Percentiles rank a stretch among this genome's conserved stretches.
Evolutionary conservation across 2,329 filamentous ascomycete genomes (phyloP).

Genomic region (Colletotrichum filicis): DNA sequence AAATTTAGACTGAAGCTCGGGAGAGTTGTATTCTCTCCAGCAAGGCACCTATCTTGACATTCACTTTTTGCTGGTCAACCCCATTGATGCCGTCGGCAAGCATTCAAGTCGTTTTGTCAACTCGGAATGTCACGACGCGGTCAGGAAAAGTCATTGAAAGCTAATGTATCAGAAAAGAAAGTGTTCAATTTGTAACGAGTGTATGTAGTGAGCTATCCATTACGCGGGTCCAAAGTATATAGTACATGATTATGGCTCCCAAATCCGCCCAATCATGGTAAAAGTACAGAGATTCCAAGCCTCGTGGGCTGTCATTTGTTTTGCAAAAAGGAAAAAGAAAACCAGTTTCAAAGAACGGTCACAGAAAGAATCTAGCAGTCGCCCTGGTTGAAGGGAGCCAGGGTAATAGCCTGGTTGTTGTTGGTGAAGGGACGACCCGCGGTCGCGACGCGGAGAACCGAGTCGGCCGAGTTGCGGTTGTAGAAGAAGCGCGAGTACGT

Average conservation of each 20-base stretch:
- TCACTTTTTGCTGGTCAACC: too few relatives aligned
- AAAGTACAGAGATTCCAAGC: background rate
- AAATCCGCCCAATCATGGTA: slow-evolving; percentile 6
- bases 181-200: slow-evolving; percentile 4
- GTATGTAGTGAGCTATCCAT: slow-evolving; percentile 23
- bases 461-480: slow-evolving; percentile 14
- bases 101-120: too few relatives aligned
- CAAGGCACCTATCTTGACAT: too few relatives aligned
- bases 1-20: too few relatives aligned
- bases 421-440: background rate
- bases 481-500: slow-evolving; percentile 20
- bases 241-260: slow-evolving; percentile 11
- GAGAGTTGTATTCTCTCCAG: too few relatives aligned
- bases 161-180: background rate
- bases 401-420: slow-evolving; percentile 7
- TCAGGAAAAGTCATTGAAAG: background rate
- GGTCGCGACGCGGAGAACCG: slow-evolving; percentile 20
- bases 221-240: slow-evolving; percentile 21
- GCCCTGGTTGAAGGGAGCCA: background rate
- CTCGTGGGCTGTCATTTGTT: background rate
- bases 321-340: background rate
- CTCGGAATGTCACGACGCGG: background rate
- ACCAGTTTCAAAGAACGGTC: background rate
- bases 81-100: too few relatives aligned
- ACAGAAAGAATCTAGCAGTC: slow-evolving; percentile 6